These are phyloP conservation scores for Fusarium secorum DNA, from an alignment of 2,329 filamentous ascomycete genomes.

Conservation along the genomic window DNA sequence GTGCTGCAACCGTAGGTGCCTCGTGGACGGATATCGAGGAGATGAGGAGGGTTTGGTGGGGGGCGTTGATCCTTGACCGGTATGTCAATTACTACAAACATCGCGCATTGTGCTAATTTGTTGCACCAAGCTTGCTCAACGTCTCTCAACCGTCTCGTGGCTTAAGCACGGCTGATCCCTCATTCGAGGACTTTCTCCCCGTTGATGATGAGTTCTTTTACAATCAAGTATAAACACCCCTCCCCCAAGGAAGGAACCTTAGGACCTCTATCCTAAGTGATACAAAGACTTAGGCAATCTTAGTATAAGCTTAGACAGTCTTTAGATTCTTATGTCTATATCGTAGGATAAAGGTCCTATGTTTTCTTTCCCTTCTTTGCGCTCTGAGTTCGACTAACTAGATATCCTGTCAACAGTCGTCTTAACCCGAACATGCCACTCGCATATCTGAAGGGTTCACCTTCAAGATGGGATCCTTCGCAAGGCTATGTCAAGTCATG, in stretches of 20 bases:
- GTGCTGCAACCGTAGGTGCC: fast-evolving
- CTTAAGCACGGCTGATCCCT: not conserved
- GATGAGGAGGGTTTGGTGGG: not conserved
- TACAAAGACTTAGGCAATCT: fast-evolving
- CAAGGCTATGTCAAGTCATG: not conserved
- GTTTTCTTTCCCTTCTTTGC: fast-evolving
- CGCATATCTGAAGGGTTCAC: not conserved
- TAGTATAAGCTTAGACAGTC: fast-evolving
- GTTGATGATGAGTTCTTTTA: not conserved
- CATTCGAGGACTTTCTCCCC: not conserved
- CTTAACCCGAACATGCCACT: not conserved
- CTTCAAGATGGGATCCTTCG: not conserved
- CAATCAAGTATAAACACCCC: not conserved
- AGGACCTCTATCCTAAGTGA: fast-evolving
- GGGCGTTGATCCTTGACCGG: not conserved
- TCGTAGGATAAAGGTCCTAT: not conserved
- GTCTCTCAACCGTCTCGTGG: not conserved
- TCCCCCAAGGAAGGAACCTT: not conserved
- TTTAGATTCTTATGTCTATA: no score
- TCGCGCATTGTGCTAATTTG: fast-evolving
- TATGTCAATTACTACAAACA: not conserved
- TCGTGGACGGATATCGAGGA: not conserved
- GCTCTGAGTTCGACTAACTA: fast-evolving
- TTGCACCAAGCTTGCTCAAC: fast-evolving
- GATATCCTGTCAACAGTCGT: fast-evolving